Evolutionary conservation across 345 rosid species (phyloP).

Genomic region (Isatis tinctoria): DNA sequence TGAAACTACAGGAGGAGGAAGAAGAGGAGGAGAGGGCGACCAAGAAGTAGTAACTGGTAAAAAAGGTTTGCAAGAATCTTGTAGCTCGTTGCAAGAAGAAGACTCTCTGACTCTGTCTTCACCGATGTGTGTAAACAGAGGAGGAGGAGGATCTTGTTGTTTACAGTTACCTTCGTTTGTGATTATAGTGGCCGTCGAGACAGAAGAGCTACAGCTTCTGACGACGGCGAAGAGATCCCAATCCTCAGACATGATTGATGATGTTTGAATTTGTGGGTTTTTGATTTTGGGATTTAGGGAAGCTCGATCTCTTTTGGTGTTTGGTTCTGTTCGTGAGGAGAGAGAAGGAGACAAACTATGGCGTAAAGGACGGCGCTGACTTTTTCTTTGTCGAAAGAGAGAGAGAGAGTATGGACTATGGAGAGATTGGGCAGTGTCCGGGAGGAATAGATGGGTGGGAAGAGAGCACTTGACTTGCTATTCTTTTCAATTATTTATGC

Average conservation of each 20-base stretch:
- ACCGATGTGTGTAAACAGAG: conserved; percentile 29
- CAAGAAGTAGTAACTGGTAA: conserved; percentile 24
- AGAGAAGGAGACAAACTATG: conserved; percentile 33
- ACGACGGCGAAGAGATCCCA: conserved; percentile 91
- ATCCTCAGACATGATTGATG: conserved; percentile 39
- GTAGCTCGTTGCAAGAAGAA: conserved; percentile 45
- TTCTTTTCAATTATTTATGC: conserved; percentile 56
- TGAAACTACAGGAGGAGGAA: background rate
- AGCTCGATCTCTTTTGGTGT: conserved; percentile 7
- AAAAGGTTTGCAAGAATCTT: conserved; percentile 57
- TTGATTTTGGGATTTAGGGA: conserved; percentile 9
- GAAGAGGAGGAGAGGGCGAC: conserved; percentile 25
- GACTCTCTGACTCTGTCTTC: conserved; percentile 20
- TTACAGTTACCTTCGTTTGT: conserved; percentile 33
- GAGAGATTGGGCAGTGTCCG: background rate
- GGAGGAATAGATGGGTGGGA: conserved; percentile 6
- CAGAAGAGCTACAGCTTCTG: conserved; percentile 49
- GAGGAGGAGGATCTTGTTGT: conserved; percentile 23
- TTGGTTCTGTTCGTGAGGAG: conserved; percentile 6
- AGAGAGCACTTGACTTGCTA: conserved; percentile 38
- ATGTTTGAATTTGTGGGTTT: background rate
- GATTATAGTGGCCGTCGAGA: background rate
- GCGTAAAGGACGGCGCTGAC: conserved; percentile 76
- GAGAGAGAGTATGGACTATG: conserved; percentile 11
- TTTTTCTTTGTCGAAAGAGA: conserved; percentile 37